A percentile compares a stretch with the other conserved stretches of the same genome.
phyloP scores from a whole-genome alignment of 2,329 filamentous ascomycete genomes.

The Colletotrichum echinochloae region DNA sequence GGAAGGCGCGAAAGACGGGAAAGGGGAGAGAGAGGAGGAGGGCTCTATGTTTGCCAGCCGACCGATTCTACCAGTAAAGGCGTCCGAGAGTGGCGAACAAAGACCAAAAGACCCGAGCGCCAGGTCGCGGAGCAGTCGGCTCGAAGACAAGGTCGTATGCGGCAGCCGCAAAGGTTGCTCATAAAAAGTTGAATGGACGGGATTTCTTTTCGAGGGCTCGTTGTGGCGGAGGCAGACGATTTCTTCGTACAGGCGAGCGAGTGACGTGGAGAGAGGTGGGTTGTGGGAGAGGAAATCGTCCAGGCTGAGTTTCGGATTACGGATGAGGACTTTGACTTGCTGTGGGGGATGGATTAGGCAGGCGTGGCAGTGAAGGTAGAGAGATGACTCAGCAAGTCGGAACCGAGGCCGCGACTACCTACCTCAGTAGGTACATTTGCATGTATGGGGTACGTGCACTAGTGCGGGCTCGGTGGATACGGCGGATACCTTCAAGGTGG shows the following conservation, averaged over 20 bases:
- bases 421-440: too few relatives aligned
- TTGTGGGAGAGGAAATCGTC: constrained; percentile 42
- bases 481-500: too few relatives aligned
- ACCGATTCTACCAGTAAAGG: constrained; percentile 68
- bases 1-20: constrained; percentile 1
- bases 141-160: constrained; percentile 46
- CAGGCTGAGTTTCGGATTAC: constrained; percentile 31
- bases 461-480: too few relatives aligned
- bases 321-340: constrained; percentile 23
- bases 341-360: constrained; percentile 2
- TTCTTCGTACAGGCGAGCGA: constrained; percentile 52
- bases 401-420: background rate
- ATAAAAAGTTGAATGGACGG: constrained; percentile 36
- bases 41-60: constrained; percentile 36
- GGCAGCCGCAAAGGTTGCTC: constrained; percentile 38
- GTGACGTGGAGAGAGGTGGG: constrained; percentile 42
- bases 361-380: background rate
- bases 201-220: constrained; percentile 39
- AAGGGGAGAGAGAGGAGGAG: background rate
- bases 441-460: too few relatives aligned
- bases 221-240: constrained; percentile 48
- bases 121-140: constrained; percentile 55
- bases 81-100: constrained; percentile 59
- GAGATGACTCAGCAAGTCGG: constrained; percentile 28
- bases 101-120: constrained; percentile 32